Base-by-base conservation (phyloP, 2,329 filamentous ascomycete genomes). In the Ceratocystis harringtonii region DNA sequence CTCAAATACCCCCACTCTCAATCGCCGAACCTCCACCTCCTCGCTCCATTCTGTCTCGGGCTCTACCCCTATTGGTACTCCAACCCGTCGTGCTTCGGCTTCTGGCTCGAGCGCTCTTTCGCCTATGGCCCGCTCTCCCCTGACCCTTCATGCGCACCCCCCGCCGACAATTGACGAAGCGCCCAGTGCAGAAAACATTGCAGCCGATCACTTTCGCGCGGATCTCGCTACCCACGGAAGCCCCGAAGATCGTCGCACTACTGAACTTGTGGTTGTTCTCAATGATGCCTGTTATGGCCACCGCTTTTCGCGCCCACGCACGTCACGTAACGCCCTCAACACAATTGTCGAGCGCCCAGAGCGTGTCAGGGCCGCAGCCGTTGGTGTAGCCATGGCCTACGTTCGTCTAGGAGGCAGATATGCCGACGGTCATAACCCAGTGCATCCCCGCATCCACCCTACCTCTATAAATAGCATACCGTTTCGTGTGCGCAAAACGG, bases 241-340 rank as follows among this genome's bases (percentile, higher is more conserved):
- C 41, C 72, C 72, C 1, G 73, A 76, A 10, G 73, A 75, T 1
- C 74, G 75, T 7, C 72, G 74, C 30, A 69, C 76, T 43, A 75
- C 81, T 10, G 79, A 91, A 68, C 90, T 90, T 0, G 76, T 95
- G 3, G 91, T 97, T 60, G 81, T 99, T 36, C 78, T 99, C 1
- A 91, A 97, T 71, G 94, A 99, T 76, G 86, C 88, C 64, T 96
- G 92, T 75, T 99, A 97, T 73, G 92, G 92, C 28, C 94, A 99
- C 76, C 86, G 91, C 25, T 99, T 86, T 74, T 90, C 92, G 10
- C 83, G 94, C 57, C 90, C 90, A 3, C 86, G 88, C 70, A 87
- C 90, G 0, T 87, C 84, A 25, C 87, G 87, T 71, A 81, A 78
- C 57, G 81, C 82, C 17, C 80, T 97, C 1, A 84, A 79, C 71